These are phyloP conservation scores for Alternaria longipes DNA, from an alignment of 2,329 filamentous ascomycete species.

Conservation along the genomic window DNA sequence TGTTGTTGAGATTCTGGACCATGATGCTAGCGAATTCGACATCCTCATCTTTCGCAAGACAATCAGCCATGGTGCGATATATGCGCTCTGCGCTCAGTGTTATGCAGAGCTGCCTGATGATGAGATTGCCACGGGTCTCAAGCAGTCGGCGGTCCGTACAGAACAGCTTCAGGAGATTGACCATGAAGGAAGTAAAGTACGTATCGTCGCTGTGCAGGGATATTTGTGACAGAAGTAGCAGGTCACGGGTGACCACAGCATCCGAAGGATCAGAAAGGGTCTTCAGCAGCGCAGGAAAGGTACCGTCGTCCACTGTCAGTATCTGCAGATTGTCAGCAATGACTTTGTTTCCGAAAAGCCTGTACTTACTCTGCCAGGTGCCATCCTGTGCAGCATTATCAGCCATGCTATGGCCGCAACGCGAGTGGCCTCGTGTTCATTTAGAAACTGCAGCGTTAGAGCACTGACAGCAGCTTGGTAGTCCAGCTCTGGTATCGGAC, in stretches of 20 bases:
- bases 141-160: constrained; percentile 91
- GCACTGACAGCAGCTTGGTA: constrained; percentile 95
- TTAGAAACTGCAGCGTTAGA: constrained; percentile 90
- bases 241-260: constrained; percentile 91
- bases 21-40: constrained; percentile 99
- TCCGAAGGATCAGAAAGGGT: constrained; percentile 95
- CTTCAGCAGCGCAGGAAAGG: constrained; percentile 94
- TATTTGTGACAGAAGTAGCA: constrained; percentile 94
- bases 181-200: constrained; percentile 98
- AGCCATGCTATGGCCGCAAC: constrained; percentile 95
- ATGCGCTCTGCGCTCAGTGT: constrained; percentile 94
- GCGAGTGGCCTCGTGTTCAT: constrained; percentile 94
- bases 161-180: constrained; percentile 92
- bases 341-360: neutral
- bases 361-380: constrained; percentile 78
- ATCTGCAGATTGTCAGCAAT: constrained; percentile 45
- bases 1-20: constrained; percentile 99
- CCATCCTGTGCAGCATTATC: constrained; percentile 96
- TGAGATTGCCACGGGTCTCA: constrained; percentile 92
- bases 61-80: constrained; percentile 93
- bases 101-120: constrained; percentile 93
- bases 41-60: constrained; percentile 96
- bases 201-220: constrained; percentile 96
- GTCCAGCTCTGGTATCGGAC: constrained; percentile 75
- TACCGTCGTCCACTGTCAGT: constrained; percentile 94